Evolutionary conservation across 2,329 filamentous ascomycete genomes (phyloP).

Genomic region (Fragosphaeria purpurea): DNA sequence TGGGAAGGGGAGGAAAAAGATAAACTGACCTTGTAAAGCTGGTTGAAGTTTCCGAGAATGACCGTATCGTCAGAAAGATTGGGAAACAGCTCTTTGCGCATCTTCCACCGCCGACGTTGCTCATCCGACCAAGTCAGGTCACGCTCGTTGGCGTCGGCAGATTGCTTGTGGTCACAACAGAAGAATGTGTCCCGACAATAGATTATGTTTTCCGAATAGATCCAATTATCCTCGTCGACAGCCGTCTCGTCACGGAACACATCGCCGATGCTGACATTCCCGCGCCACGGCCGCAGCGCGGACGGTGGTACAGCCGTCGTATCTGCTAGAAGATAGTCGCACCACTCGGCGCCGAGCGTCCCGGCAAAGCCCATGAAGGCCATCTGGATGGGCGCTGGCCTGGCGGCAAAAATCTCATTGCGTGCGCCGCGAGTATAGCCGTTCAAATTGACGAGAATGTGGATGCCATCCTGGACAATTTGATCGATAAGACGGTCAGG

Average conservation of each 20-base stretch:
- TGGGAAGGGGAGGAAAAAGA: neutral
- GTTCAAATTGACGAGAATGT: slow-evolving; percentile 95
- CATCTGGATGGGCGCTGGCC: slow-evolving; percentile 95
- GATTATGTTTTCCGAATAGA: slow-evolving; percentile 94
- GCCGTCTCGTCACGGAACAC: slow-evolving; percentile 56
- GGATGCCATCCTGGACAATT: slow-evolving; percentile 78
- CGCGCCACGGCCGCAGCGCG: slow-evolving; percentile 70
- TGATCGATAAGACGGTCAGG: slow-evolving; percentile 76
- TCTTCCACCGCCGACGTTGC: slow-evolving; percentile 71
- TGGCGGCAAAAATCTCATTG: slow-evolving; percentile 93
- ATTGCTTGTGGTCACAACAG: slow-evolving; percentile 94
- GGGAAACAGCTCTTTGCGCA: slow-evolving; percentile 90
- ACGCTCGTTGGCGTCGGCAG: slow-evolving; percentile 54
- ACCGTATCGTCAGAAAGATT: slow-evolving; percentile 69
- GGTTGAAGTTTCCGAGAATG: slow-evolving; percentile 96
- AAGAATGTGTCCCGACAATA: slow-evolving; percentile 95
- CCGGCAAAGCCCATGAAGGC: slow-evolving; percentile 99
- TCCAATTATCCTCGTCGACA: slow-evolving; percentile 66
- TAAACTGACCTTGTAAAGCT: slow-evolving; percentile 79
- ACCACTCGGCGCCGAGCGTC: slow-evolving; percentile 94
- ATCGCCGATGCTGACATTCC: slow-evolving; percentile 66
- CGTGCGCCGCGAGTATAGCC: slow-evolving; percentile 94
- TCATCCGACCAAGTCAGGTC: slow-evolving; percentile 74
- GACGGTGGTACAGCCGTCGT: slow-evolving; percentile 72
- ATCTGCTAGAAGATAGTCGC: slow-evolving; percentile 91